phyloP scores from a whole-genome alignment of 2,329 filamentous ascomycete species.

The Erysiphe pulchra region DNA sequence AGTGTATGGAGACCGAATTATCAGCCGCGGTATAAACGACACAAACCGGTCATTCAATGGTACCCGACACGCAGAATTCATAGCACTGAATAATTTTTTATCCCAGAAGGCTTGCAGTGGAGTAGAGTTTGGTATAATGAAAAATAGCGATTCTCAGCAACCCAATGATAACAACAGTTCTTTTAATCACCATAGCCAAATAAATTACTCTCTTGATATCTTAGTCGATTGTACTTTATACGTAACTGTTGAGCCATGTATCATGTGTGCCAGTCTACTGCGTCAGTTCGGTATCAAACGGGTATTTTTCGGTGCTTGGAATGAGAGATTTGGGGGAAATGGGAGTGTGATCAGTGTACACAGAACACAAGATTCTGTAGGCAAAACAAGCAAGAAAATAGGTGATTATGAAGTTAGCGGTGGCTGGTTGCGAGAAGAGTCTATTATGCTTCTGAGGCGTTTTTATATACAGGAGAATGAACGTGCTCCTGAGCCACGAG shows the following conservation, averaged over 20 bases:
- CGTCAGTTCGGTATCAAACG: slow-evolving; percentile 68
- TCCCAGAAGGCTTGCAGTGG: slow-evolving; percentile 3
- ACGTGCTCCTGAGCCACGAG: slow-evolving; percentile 22
- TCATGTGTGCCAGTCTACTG: slow-evolving; percentile 91
- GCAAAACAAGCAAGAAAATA: slow-evolving; percentile 24
- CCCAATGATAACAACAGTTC: too few species aligned
- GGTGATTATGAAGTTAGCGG: slow-evolving; percentile 34
- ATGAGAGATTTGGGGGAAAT: slow-evolving; percentile 91
- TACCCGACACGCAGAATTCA: slow-evolving; percentile 84
- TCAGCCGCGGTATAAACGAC: slow-evolving; percentile 86
- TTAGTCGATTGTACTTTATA: slow-evolving; percentile 57
- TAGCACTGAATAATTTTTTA: slow-evolving; percentile 48
- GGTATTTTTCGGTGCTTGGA: slow-evolving; percentile 86
- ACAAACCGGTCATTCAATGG: slow-evolving; percentile 81
- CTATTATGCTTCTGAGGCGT: slow-evolving; percentile 69
- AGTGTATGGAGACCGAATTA: slow-evolving; percentile 50
- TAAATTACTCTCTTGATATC: slow-evolving; percentile 22
- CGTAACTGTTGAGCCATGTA: slow-evolving; percentile 92
- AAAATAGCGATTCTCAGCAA: slow-evolving; percentile 22
- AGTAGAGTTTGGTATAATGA: not conserved
- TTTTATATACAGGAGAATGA: slow-evolving; percentile 98
- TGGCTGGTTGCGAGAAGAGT: slow-evolving; percentile 73
- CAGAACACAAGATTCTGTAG: slow-evolving; percentile 5
- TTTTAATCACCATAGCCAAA: not conserved
- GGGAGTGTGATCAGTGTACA: slow-evolving; percentile 83